Conservation (phyloP, 805 yeast genomes). For the Cyberlindnera mrakii region DNA sequence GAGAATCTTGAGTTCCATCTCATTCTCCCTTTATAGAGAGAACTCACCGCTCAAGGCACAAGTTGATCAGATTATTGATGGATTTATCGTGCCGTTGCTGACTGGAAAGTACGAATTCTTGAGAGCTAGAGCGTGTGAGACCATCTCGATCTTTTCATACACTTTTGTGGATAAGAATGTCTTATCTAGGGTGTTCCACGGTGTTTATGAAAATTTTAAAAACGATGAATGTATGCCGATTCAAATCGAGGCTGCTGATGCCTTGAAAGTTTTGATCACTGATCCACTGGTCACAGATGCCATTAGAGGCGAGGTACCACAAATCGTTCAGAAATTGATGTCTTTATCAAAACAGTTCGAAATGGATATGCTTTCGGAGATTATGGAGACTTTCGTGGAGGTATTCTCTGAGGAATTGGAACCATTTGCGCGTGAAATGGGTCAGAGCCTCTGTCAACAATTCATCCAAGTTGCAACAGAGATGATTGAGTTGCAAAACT, state of each 20-base stretch:
- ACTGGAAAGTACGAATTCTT: conserved; percentile 57
- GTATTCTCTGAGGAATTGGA: conserved; percentile 79
- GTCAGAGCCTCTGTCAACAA: conserved; percentile 53
- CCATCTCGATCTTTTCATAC: conserved; percentile 35
- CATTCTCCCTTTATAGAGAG: conserved; percentile 39
- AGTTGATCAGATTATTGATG: conserved; percentile 62
- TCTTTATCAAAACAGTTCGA: conserved; percentile 76
- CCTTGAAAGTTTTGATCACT: conserved; percentile 73
- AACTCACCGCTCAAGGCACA: conserved; percentile 52
- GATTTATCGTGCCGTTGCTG: conserved; percentile 68
- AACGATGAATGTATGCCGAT: conserved; percentile 56
- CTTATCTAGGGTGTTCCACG: conserved; percentile 34
- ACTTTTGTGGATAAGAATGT: conserved; percentile 31
- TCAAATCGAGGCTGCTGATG: conserved; percentile 81
- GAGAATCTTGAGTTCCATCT: conserved; percentile 69
- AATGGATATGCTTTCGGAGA: conserved; percentile 76
- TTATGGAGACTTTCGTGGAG: conserved; percentile 95
- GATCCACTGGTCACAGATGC: conserved; percentile 65
- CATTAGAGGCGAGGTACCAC: conserved; percentile 66
- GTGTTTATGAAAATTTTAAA: conserved; percentile 33
- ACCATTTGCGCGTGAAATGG: conserved; percentile 75
- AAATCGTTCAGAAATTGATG: conserved; percentile 74
- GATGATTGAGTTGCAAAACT: conserved; percentile 35
- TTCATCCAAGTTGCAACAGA: conserved; percentile 53
- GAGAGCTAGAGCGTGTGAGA: conserved; percentile 70